These are phyloP conservation scores for Cyberlindnera meyerae DNA, from an alignment of 805 yeast species.

Conservation along the genomic window DNA sequence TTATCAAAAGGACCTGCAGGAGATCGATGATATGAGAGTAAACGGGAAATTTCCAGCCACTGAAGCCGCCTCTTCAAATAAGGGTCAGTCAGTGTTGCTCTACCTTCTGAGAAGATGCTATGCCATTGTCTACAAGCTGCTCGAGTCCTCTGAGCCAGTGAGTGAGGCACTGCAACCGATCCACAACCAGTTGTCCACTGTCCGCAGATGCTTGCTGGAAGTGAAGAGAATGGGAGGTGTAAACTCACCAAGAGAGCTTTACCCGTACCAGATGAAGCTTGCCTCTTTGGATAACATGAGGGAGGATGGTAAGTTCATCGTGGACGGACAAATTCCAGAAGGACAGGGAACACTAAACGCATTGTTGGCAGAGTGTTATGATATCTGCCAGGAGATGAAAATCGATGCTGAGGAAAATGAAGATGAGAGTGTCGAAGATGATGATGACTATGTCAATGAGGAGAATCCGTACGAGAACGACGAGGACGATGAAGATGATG, in stretches of 20 bases:
- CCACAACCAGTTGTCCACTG: slow-evolving; percentile 90
- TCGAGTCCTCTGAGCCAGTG: slow-evolving; percentile 93
- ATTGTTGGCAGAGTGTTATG: slow-evolving; percentile 88
- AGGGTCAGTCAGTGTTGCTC: slow-evolving; percentile 59
- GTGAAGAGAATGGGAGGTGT: slow-evolving; percentile 92
- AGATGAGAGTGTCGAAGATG: too few species aligned
- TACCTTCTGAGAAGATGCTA: slow-evolving; percentile 87
- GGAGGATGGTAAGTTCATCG: slow-evolving; percentile 86
- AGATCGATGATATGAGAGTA: slow-evolving; percentile 68
- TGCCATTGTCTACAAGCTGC: slow-evolving; percentile 80
- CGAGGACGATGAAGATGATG: slow-evolving; percentile 35
- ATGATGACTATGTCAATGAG: slow-evolving; percentile 20
- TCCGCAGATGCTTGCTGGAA: slow-evolving; percentile 83
- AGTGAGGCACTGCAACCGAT: slow-evolving; percentile 89
- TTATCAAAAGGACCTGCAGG: slow-evolving; percentile 69
- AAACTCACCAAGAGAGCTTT: slow-evolving; percentile 79
- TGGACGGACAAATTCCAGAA: slow-evolving; percentile 87
- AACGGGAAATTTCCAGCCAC: slow-evolving; percentile 47
- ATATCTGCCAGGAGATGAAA: slow-evolving; percentile 84
- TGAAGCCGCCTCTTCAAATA: slow-evolving; percentile 25
- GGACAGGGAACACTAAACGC: slow-evolving; percentile 97
- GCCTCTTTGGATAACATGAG: slow-evolving; percentile 85
- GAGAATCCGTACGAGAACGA: slow-evolving; percentile 26
- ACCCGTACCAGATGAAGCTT: slow-evolving; percentile 93
- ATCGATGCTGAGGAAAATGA: slow-evolving; percentile 57